Percentiles rank a stretch among this genome's conserved stretches.
These are phyloP conservation scores for Yueomyces sinensis DNA, from an alignment of 805 yeast genomes.

Conservation along the genomic window DNA sequence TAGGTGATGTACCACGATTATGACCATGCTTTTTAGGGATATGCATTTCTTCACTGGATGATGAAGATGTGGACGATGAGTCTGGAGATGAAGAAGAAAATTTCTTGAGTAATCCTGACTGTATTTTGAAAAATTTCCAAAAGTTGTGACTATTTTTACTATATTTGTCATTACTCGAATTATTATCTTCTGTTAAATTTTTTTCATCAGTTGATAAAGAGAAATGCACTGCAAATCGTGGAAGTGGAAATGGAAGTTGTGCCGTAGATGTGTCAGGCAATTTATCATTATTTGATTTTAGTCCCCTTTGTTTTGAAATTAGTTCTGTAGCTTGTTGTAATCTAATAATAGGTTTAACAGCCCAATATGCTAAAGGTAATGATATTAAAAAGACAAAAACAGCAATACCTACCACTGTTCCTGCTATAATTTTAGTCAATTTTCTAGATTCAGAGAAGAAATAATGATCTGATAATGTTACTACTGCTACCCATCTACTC, in stretches of 20 bases:
- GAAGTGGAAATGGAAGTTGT: too few relatives aligned
- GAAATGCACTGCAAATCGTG: too few relatives aligned
- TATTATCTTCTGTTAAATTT: too few relatives aligned
- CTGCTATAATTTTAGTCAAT: constrained; percentile 56
- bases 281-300: constrained; percentile 11
- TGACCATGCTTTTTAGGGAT: background rate
- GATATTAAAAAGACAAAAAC: constrained; percentile 63
- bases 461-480: constrained; percentile 45
- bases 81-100: background rate
- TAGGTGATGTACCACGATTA: background rate
- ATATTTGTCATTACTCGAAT: background rate
- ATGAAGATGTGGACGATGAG: background rate
- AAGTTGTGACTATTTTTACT: too few relatives aligned
- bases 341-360: constrained; percentile 69
- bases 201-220: constrained; percentile 3
- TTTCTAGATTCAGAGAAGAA: constrained; percentile 53
- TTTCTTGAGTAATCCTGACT: too few relatives aligned
- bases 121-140: too few relatives aligned
- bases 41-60: background rate
- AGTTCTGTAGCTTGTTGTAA: constrained; percentile 71
- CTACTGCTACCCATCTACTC: constrained; percentile 55
- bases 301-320: constrained; percentile 30
- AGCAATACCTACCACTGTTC: constrained; percentile 69
- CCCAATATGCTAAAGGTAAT: constrained; percentile 72
- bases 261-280: background rate